A percentile compares a stretch with the other conserved stretches of the same genome.
These are phyloP conservation scores for Hippophae gyantsensis DNA, from an alignment of 306 rosid genomes.

Conservation along the genomic window DNA sequence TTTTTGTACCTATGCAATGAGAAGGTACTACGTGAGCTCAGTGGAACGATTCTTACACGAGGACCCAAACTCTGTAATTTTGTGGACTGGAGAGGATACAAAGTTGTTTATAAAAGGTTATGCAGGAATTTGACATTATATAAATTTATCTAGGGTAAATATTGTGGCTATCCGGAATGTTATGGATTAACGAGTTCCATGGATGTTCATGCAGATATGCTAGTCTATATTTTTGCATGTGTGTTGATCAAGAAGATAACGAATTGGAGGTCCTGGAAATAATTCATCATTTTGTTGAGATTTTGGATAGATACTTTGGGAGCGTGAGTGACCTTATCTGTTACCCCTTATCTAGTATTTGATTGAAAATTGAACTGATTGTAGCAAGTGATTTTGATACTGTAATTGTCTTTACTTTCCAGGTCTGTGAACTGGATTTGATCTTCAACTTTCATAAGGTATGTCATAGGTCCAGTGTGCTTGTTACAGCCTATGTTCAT, in stretches of 20 bases:
- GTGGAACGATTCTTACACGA: slow-evolving; percentile 54
- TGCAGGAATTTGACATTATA: not conserved
- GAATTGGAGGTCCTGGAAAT: slow-evolving; percentile 80
- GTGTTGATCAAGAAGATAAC: slow-evolving; percentile 76
- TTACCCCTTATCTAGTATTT: not conserved
- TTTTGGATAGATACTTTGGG: slow-evolving; percentile 83
- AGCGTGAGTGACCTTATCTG: slow-evolving; percentile 44
- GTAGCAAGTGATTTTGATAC: not conserved
- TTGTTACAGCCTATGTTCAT: not conserved
- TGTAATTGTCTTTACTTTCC: slow-evolving; percentile 9
- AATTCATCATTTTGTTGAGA: slow-evolving; percentile 85
- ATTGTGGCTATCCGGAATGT: not conserved
- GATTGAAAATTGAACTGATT: slow-evolving; percentile 7
- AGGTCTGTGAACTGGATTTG: slow-evolving; percentile 82
- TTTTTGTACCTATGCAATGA: not conserved
- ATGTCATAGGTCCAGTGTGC: not conserved
- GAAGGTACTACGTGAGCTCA: slow-evolving; percentile 60
- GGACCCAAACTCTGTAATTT: slow-evolving; percentile 83
- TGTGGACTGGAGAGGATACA: slow-evolving; percentile 89
- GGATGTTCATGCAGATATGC: slow-evolving; percentile 57
- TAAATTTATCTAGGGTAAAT: not conserved
- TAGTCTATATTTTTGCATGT: slow-evolving; percentile 78
- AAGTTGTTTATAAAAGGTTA: slow-evolving; percentile 91
- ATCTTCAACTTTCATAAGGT: slow-evolving; percentile 95
- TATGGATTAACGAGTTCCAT: slow-evolving; percentile 4